phyloP scores from a whole-genome alignment of 2,329 filamentous ascomycete species.

The Alternaria atra region DNA sequence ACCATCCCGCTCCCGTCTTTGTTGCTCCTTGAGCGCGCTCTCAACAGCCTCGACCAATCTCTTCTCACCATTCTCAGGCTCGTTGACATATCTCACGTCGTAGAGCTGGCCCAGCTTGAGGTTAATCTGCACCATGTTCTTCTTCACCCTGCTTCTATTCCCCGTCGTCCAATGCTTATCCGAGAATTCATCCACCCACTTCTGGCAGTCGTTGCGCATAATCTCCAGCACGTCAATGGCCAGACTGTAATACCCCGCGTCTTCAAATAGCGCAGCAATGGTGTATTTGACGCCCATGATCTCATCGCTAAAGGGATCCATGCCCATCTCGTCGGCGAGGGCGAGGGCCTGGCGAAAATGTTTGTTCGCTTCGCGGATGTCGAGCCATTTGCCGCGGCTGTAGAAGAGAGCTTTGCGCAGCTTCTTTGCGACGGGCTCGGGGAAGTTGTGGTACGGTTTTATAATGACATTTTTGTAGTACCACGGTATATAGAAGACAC shows the following conservation, averaged over 20 bases:
- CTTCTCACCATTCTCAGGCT: slow-evolving; percentile 78
- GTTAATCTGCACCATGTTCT: slow-evolving; percentile 76
- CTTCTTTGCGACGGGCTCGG: slow-evolving; percentile 76
- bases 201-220: slow-evolving; percentile 73
- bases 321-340: slow-evolving; percentile 73
- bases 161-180: slow-evolving; percentile 52
- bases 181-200: slow-evolving; percentile 58
- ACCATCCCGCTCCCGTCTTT: slow-evolving; percentile 71
- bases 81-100: slow-evolving; percentile 75
- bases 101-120: slow-evolving; percentile 89
- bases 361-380: slow-evolving; percentile 79
- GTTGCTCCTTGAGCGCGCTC: slow-evolving; percentile 76
- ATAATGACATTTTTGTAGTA: slow-evolving; percentile 59
- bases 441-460: slow-evolving; percentile 65
- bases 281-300: slow-evolving; percentile 89
- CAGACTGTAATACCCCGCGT: slow-evolving; percentile 72
- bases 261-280: slow-evolving; percentile 80
- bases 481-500: slow-evolving; percentile 56
- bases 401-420: slow-evolving; percentile 88
- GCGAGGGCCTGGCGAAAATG: slow-evolving; percentile 84
- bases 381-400: slow-evolving; percentile 70
- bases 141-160: slow-evolving; percentile 72
- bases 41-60: slow-evolving; percentile 83
- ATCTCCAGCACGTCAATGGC: slow-evolving; percentile 81
- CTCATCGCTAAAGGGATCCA: slow-evolving; percentile 92